Evolutionary conservation across 176 grass and related monocot genomes (phyloP).

Genomic region (Hyparrhenia diplandra): DNA sequence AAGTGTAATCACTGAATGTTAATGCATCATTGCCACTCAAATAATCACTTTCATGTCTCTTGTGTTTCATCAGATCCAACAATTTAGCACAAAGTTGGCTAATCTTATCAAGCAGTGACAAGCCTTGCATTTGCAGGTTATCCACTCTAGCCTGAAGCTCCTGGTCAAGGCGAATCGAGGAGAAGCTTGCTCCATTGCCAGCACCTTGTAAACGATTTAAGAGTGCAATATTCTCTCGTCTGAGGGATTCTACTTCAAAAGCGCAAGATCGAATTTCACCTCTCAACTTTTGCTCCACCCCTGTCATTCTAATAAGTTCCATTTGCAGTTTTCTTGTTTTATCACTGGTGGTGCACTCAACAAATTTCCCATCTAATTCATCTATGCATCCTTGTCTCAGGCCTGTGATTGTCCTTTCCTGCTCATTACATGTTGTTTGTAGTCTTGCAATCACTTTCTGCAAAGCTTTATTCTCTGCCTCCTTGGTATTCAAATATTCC

Average conservation of each 20-base stretch:
- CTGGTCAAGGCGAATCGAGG: constrained; percentile 53
- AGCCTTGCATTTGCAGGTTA: constrained; percentile 56
- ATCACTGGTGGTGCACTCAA: constrained; percentile 13
- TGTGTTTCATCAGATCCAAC: constrained; percentile 50
- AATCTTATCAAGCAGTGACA: constrained; percentile 66
- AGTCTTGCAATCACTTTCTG: constrained; percentile 63
- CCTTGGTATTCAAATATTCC: constrained; percentile 72
- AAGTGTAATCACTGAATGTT: constrained; percentile 49
- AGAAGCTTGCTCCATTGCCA: constrained; percentile 37
- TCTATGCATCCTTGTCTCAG: constrained; percentile 47
- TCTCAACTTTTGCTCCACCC: constrained; percentile 80
- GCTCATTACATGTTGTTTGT: constrained; percentile 68
- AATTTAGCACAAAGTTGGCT: constrained; percentile 50
- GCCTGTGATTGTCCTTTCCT: constrained; percentile 74
- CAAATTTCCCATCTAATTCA: constrained; percentile 45
- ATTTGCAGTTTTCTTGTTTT: constrained; percentile 43
- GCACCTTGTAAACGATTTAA: constrained; percentile 57
- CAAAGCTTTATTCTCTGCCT: constrained; percentile 55
- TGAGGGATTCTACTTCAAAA: constrained; percentile 68
- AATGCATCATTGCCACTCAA: constrained; percentile 29
- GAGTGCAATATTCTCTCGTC: constrained; percentile 72
- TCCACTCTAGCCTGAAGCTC: constrained; percentile 59
- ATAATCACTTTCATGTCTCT: constrained; percentile 35
- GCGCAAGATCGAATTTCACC: constrained; percentile 56
- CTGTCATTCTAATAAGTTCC: constrained; percentile 69